Conservation (phyloP, 768 basidiomycete genomes). For the Russula abietina region DNA sequence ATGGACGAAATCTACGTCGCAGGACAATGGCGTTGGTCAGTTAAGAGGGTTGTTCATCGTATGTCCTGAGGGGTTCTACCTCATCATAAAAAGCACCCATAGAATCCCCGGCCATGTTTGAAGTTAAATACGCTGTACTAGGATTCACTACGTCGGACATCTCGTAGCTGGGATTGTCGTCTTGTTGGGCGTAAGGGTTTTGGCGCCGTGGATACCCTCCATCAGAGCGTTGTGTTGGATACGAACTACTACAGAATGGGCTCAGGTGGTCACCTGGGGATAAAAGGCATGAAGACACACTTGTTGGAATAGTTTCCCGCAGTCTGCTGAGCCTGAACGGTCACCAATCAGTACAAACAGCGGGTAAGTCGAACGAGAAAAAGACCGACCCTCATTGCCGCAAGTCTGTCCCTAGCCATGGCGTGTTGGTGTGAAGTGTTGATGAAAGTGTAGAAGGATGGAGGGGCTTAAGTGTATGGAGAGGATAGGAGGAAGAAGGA, state of each 20-base stretch:
- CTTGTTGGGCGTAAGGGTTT: constrained; percentile 66
- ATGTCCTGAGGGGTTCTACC: constrained; percentile 40
- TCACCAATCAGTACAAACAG: constrained; percentile 1
- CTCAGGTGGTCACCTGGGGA: constrained; percentile 1
- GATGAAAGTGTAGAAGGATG: constrained; percentile 3
- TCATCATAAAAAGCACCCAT: constrained; percentile 73
- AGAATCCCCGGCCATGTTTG: constrained; percentile 37
- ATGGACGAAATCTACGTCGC: constrained; percentile 41
- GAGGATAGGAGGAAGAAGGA: background rate
- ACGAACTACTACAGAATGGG: constrained; percentile 12
- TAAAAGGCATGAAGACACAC: constrained; percentile 34
- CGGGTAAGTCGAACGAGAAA: background rate
- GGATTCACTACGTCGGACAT: constrained; percentile 67
- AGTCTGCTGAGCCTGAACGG: constrained; percentile 57
- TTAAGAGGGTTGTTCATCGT: background rate
- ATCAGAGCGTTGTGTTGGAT: constrained; percentile 20
- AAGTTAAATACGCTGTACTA: constrained; percentile 38
- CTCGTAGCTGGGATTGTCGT: constrained; percentile 53
- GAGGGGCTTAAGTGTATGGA: background rate
- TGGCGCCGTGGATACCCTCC: constrained; percentile 35
- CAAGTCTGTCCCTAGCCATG: constrained; percentile 89
- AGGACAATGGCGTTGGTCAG: background rate
- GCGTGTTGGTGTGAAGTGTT: constrained; percentile 26
- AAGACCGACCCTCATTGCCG: constrained; percentile 70
- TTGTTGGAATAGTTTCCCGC: constrained; percentile 43